A percentile compares a stretch with the other conserved stretches of the same genome.
These are phyloP conservation scores for Arachnomyces sp. DNA, from an alignment of 2,329 filamentous ascomycete genomes.

Conservation along the genomic window DNA sequence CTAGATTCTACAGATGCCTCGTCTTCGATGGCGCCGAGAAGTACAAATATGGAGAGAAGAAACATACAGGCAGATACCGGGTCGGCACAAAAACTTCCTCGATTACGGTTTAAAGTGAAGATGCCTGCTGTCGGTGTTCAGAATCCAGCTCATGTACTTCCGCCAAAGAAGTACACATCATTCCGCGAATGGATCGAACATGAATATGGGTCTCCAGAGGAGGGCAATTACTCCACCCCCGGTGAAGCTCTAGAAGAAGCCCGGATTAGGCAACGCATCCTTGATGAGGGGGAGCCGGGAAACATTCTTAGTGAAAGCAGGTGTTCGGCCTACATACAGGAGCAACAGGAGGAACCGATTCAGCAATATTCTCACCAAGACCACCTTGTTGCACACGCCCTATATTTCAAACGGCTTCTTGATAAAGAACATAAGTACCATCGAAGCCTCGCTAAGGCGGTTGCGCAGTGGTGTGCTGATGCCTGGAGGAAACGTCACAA, in stretches of 20 bases:
- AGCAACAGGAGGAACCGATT: constrained; percentile 64
- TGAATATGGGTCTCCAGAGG: constrained; percentile 40
- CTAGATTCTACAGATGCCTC: constrained; percentile 10
- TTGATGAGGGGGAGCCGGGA: constrained; percentile 65
- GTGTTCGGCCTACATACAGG: constrained; percentile 66
- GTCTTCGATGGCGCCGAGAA: constrained; percentile 1
- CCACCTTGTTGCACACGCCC: constrained; percentile 70
- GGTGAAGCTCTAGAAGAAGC: constrained; percentile 64
- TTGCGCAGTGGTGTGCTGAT: constrained; percentile 53
- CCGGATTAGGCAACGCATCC: constrained; percentile 58
- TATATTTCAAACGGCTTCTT: constrained; percentile 75
- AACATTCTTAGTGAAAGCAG: constrained; percentile 63
- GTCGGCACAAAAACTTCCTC: constrained; percentile 21
- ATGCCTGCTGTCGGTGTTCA: constrained; percentile 44
- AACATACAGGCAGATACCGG: not conserved
- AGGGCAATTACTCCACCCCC: constrained; percentile 43
- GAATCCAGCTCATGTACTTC: constrained; percentile 45
- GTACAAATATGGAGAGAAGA: not conserved
- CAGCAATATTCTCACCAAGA: constrained; percentile 82
- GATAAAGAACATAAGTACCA: constrained; percentile 72
- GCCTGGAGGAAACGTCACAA: constrained; percentile 37
- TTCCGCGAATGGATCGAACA: constrained; percentile 59
- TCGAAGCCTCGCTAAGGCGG: constrained; percentile 64
- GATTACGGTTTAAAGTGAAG: constrained; percentile 43
- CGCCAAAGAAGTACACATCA: constrained; percentile 40